These are phyloP conservation scores for Aspergillus fumigatus DNA, from an alignment of 2,329 filamentous ascomycete genomes.

Conservation along the genomic window DNA sequence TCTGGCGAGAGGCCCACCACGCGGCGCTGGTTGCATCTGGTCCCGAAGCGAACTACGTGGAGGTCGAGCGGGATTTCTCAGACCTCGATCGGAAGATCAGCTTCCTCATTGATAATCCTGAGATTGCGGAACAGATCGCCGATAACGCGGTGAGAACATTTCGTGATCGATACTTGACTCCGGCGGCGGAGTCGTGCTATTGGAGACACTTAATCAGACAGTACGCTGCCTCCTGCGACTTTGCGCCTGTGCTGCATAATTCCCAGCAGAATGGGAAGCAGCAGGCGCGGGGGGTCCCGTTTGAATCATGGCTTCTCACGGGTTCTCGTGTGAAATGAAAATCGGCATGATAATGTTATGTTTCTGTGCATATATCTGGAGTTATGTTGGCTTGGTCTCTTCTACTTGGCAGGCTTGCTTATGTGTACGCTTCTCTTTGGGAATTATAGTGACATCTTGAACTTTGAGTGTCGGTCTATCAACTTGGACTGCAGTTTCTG, in stretches of 20 bases:
- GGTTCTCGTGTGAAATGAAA: not conserved
- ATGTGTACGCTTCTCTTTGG: not conserved
- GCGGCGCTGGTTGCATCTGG: slow-evolving; percentile 43
- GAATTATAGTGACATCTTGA: not conserved
- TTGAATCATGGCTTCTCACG: slow-evolving; percentile 39
- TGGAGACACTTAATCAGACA: slow-evolving; percentile 46
- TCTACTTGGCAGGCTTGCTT: not conserved
- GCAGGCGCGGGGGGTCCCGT: slow-evolving; percentile 31
- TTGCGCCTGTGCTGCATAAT: slow-evolving; percentile 36
- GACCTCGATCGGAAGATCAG: slow-evolving; percentile 48
- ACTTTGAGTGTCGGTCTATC: not conserved
- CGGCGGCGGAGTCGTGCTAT: slow-evolving; percentile 53
- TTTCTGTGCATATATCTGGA: not conserved
- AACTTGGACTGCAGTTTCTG: not conserved
- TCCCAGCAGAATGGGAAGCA: slow-evolving; percentile 24
- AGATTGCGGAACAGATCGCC: slow-evolving; percentile 47
- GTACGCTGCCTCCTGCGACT: slow-evolving; percentile 38
- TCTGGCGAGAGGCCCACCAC: slow-evolving; percentile 48
- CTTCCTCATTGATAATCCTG: slow-evolving; percentile 41
- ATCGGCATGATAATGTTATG: not conserved
- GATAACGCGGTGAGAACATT: slow-evolving; percentile 46
- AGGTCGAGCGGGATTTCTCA: slow-evolving; percentile 51
- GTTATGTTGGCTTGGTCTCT: slow-evolving; percentile 1
- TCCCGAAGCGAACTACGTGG: slow-evolving; percentile 47
- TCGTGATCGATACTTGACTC: slow-evolving; percentile 51